phyloP scores from a whole-genome alignment of 495 filamentous ascomycete species.

The Aspergillus biplanus region DNA sequence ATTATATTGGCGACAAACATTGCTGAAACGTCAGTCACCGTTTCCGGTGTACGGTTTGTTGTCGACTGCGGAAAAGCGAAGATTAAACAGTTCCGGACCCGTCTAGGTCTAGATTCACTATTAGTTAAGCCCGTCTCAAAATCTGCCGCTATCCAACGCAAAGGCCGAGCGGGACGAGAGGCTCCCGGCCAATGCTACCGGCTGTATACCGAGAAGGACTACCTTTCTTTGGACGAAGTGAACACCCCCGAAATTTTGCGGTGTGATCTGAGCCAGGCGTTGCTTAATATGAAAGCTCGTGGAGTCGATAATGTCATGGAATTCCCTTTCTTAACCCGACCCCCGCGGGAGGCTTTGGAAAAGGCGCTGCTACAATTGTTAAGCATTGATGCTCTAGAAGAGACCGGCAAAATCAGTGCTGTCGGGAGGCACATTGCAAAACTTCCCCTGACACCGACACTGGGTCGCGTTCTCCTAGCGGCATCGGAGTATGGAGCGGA shows the following conservation, averaged over 20 bases:
- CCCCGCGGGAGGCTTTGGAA: slow-evolving; percentile 73
- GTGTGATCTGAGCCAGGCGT: slow-evolving; percentile 79
- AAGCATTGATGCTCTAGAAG: slow-evolving; percentile 73
- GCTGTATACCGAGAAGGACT: slow-evolving; percentile 84
- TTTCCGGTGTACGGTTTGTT: slow-evolving; percentile 88
- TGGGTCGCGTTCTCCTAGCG: slow-evolving; percentile 81
- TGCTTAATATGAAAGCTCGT: slow-evolving; percentile 94
- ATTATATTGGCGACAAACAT: slow-evolving; percentile 95
- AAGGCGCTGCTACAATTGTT: slow-evolving; percentile 84
- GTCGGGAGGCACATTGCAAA: slow-evolving; percentile 77
- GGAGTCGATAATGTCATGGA: slow-evolving; percentile 79
- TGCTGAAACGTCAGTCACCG: slow-evolving; percentile 96
- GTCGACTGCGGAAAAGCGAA: slow-evolving; percentile 95
- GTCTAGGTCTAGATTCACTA: slow-evolving; percentile 87
- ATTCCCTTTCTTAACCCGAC: slow-evolving; percentile 86
- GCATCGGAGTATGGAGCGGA: slow-evolving; percentile 69
- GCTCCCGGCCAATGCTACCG: slow-evolving; percentile 87
- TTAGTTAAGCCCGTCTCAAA: slow-evolving; percentile 90
- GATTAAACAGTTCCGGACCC: slow-evolving; percentile 85
- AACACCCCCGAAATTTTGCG: slow-evolving; percentile 89
- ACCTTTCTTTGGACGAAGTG: slow-evolving; percentile 66
- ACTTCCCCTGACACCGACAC: slow-evolving; percentile 79
- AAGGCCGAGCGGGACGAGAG: slow-evolving; percentile 93
- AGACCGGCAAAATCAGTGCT: slow-evolving; percentile 71
- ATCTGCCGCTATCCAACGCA: slow-evolving; percentile 88